A percentile compares a stretch with the other conserved stretches of the same genome.
Conservation (phyloP, 2,329 filamentous ascomycete species). For the Pseudogymnoascus sp. region DNA sequence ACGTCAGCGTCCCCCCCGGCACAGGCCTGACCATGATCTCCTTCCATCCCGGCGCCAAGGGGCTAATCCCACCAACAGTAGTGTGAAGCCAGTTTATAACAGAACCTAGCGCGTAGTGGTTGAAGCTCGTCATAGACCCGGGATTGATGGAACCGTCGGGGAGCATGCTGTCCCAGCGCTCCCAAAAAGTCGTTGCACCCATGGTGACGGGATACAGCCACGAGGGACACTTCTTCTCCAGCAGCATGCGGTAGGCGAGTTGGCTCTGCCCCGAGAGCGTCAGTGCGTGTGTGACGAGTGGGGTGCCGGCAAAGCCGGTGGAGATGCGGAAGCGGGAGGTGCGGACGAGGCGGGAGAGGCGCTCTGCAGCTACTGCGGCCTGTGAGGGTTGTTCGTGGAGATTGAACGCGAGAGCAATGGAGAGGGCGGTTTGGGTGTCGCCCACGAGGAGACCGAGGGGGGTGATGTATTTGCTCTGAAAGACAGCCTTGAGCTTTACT, state of each 20-base stretch:
- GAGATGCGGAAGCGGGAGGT: slow-evolving; percentile 20
- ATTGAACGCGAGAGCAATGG: slow-evolving; percentile 22
- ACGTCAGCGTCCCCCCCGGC: slow-evolving; percentile 27
- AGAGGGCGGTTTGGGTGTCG: slow-evolving; percentile 25
- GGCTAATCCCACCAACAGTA: slow-evolving; percentile 29
- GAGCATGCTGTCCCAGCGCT: slow-evolving; percentile 33
- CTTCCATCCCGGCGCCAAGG: slow-evolving; percentile 27
- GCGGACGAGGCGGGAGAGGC: slow-evolving; percentile 19
- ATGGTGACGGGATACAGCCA: slow-evolving; percentile 34
- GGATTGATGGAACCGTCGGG: slow-evolving; percentile 30
- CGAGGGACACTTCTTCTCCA: slow-evolving; percentile 30
- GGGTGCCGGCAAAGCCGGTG: slow-evolving; percentile 28
- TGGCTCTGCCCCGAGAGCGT: slow-evolving; percentile 14
- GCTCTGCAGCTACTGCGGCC: slow-evolving; percentile 12
- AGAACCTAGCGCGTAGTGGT: slow-evolving; percentile 32
- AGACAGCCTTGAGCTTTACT: slow-evolving; percentile 18
- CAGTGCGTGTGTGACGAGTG: slow-evolving; percentile 18
- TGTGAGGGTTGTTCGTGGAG: slow-evolving; percentile 15
- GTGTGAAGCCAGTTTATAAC: slow-evolving; percentile 32
- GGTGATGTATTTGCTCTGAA: slow-evolving; percentile 26
- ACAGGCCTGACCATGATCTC: slow-evolving; percentile 24
- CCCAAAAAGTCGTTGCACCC: slow-evolving; percentile 34
- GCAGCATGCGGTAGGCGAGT: slow-evolving; percentile 33
- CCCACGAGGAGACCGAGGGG: slow-evolving; percentile 19
- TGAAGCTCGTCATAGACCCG: slow-evolving; percentile 31